Evolutionary conservation across 441 rosid genomes (phyloP).

Genomic region (Gossypium gossypioides): DNA sequence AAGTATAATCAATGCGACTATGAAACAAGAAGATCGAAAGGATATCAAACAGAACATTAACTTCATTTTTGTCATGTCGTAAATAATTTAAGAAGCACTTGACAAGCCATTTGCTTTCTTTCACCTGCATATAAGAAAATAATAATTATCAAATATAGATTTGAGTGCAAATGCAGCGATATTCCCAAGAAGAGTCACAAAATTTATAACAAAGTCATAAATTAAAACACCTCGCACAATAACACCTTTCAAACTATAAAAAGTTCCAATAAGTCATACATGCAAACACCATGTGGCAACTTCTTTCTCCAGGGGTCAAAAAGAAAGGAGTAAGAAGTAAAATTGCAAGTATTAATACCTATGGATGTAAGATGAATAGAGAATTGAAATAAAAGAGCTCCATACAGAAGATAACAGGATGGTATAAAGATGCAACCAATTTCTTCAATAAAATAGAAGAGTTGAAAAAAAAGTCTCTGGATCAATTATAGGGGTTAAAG

Average conservation of each 20-base stretch:
- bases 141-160: conserved; percentile 8
- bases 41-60: conserved; percentile 79
- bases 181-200: neutral
- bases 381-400: neutral
- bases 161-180: neutral
- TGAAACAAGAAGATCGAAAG: conserved; percentile 84
- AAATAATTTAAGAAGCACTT: conserved; percentile 92
- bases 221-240: neutral
- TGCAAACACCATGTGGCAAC: neutral
- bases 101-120: conserved; percentile 99
- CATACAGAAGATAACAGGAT: neutral
- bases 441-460: neutral
- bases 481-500: too few relatives aligned
- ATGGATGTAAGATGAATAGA: neutral
- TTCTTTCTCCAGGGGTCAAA: neutral
- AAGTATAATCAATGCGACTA: conserved; percentile 89
- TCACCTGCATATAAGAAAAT: conserved; percentile 54
- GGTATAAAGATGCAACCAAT: neutral
- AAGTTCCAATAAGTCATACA: neutral
- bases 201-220: neutral
- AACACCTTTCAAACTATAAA: neutral
- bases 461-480: neutral
- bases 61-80: conserved; percentile 73
- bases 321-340: neutral
- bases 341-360: neutral